Percentiles rank a stretch among this genome's conserved stretches.
These are phyloP conservation scores for Cordyceps farinosa DNA, from an alignment of 2,329 filamentous ascomycete genomes.

Conservation along the genomic window DNA sequence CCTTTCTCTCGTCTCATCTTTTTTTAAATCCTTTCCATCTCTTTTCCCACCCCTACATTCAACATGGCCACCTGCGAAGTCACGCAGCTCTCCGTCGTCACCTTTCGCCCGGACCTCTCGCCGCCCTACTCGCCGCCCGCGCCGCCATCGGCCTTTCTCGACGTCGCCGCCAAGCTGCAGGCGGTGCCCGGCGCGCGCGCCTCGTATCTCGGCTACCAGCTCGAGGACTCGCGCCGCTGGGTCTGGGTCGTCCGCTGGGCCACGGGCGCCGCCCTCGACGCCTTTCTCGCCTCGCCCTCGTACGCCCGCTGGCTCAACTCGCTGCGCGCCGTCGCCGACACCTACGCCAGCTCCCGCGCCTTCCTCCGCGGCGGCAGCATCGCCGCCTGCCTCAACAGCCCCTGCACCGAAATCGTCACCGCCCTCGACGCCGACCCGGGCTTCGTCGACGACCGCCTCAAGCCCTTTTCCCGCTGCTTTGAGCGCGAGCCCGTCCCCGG, in stretches of 20 bases:
- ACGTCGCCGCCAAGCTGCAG: slow-evolving; percentile 28
- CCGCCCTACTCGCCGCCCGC: slow-evolving; percentile 24
- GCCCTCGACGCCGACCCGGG: slow-evolving; percentile 31
- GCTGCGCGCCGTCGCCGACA: slow-evolving; percentile 30
- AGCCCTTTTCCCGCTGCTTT: slow-evolving; percentile 26
- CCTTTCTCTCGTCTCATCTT: not conserved
- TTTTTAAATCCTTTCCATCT: not conserved
- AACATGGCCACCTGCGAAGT: slow-evolving; percentile 27
- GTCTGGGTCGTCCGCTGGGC: slow-evolving; percentile 34
- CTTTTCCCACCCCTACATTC: not conserved
- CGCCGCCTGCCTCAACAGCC: slow-evolving; percentile 31
- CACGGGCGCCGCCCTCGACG: slow-evolving; percentile 31
- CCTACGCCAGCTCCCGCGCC: slow-evolving; percentile 23
- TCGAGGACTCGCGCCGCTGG: slow-evolving; percentile 33
- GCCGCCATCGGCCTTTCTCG: slow-evolving; percentile 27
- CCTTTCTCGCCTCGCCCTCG: slow-evolving; percentile 40
- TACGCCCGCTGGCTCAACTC: slow-evolving; percentile 40
- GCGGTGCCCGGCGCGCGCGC: slow-evolving; percentile 31
- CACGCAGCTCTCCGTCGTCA: slow-evolving; percentile 32
- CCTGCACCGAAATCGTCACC: slow-evolving; percentile 38
- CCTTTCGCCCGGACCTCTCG: slow-evolving; percentile 25
- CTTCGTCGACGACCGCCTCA: slow-evolving; percentile 32
- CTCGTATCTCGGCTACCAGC: slow-evolving; percentile 33
- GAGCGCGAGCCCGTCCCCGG: slow-evolving; percentile 27
- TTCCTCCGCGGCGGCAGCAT: slow-evolving; percentile 24